Evolutionary conservation across 2,329 filamentous ascomycete species (phyloP).

Genomic region (Colletotrichum kahawae): DNA sequence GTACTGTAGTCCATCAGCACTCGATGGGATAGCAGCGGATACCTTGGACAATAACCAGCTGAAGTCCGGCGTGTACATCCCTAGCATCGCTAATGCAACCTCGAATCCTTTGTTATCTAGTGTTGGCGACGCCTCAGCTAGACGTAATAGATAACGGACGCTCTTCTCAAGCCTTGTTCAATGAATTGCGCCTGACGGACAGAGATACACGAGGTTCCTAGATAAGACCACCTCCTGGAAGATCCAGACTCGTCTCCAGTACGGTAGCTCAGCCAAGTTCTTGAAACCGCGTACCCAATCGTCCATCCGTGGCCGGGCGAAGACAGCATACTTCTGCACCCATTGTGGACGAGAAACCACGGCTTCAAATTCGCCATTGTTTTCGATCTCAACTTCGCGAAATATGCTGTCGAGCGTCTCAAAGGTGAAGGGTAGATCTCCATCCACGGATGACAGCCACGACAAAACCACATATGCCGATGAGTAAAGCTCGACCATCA

Average conservation of each 20-base stretch:
- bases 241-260: neutral
- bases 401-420: neutral
- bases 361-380: neutral
- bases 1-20: too few relatives aligned
- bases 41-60: neutral
- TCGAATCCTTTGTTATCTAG: neutral
- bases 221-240: neutral
- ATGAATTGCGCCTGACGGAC: neutral
- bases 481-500: neutral
- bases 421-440: neutral
- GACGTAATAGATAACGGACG: neutral
- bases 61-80: neutral
- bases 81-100: neutral
- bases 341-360: neutral
- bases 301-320: neutral
- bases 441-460: neutral
- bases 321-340: neutral
- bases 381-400: neutral
- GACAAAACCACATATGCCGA: neutral
- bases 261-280: neutral
- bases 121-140: neutral
- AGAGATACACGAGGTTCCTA: neutral
- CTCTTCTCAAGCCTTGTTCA: neutral
- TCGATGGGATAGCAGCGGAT: neutral
- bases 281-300: neutral